Base-by-base conservation (phyloP, 371 early-diverging fungal genomes). In the Mucor irregularis region DNA sequence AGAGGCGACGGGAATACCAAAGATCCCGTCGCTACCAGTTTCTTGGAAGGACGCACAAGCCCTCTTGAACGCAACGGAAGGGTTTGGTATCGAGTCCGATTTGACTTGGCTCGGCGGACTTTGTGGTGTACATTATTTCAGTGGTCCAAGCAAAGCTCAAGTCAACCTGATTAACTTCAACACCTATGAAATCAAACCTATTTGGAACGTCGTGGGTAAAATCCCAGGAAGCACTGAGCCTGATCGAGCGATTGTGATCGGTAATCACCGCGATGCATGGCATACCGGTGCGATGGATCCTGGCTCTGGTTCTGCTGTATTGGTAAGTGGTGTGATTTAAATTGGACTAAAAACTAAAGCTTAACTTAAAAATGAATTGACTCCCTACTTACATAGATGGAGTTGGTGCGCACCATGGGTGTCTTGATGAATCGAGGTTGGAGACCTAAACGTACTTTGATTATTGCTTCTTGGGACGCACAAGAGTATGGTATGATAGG, bases 401-500 rank as follows among this genome's bases (percentile, higher is more conserved):
- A 88, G 56, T 56, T 80, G 0, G 84, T 71, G 5, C 71, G 82
- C 24, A 62, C 69, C 0, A 54, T 87, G n/a, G 85, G 88, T 26
- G 49, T 71, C 26, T 62, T 88, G 30, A 37, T 77, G 2, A 60
- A 80, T 42, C 61, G 66, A 14, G 89, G 88, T 21, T 88, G 89
- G 89, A 71, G 70, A 29, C 89, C 89, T 5, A 76, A 76, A 13
- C 81, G 89, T 33, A 83, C 88, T 6, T 75, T 88, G 8, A 56
- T 85, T 3, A 58, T 88, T 42, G 85, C 84, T 19, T 83, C 84
- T 16, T 88, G 89, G 89, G 89, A 88, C 62, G 89, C 78, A 9
- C 77, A 81, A 53, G 86, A 84, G 54, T 86, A 86, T 61, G 85
- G 88, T 6, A 45, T 73, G 6, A 62, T 85, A 21, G 89, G 89